Evolutionary conservation across 257 asterid species (phyloP), one percentile per base, ranked within the genome.

Genomic region (Linderniella brevidens): DNA sequence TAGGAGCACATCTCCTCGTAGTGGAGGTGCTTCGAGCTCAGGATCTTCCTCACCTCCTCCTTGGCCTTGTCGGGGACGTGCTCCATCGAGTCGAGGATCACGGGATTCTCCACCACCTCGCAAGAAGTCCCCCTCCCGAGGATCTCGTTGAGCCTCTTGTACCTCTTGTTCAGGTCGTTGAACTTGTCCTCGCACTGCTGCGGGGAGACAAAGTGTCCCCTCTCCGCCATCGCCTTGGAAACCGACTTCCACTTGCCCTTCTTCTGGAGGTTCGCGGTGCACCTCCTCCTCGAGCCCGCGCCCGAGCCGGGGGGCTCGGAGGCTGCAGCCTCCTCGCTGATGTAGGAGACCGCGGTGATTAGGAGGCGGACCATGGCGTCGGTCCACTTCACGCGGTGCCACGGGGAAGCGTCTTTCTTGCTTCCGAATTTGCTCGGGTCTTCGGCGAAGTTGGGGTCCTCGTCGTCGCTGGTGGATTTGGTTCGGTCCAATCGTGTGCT

Each of bases 1-100:
- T 80, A 80, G 17, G 96, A 85, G 50, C 96, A 80, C 96, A 85
- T 85, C 62, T 85, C 96, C 52, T 85, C 96, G n/a, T 80, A 85
- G 46, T 78, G 87, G 68, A 85, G 60, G 65, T 85, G 92, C 74
- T 80, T 81, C 4, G 93, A 85, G 57, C 88, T 70, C 53, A 84
- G 42, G 13, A 84, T 80, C 55, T 84, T 80, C 40, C 79, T 67
- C 10, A 80, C 95, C 50, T 81, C 92, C 43, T 85, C 93, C 57
- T 85, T 85, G 0, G 68, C 66, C 63, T 81, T 85, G 37, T 78
- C 86, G 0, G 92, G 48, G 37, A 85, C 41, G 25, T 79, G 93
- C 52, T 71, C 85, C 80, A 85, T 72, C 60, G 64, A 16, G 29
- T 85, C 92, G 19, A 85, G 15, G 19, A 81, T 79, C 3, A 68